Evolutionary conservation across 257 asterid genomes (phyloP).

Genomic region (Capsicum pubescens): DNA sequence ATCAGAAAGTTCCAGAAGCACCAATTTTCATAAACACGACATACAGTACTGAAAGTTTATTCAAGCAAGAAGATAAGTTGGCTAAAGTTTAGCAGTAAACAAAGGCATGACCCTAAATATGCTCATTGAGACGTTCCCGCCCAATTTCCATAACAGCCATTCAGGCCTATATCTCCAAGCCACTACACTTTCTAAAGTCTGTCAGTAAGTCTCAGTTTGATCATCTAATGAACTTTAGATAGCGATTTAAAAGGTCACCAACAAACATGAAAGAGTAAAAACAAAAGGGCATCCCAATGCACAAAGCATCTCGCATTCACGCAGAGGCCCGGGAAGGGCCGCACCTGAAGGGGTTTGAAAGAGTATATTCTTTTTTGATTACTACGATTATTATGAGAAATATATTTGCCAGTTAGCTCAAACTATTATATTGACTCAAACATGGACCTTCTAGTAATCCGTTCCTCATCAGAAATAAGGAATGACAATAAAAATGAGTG

Average conservation of each 20-base stretch:
- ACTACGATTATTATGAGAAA: constrained; percentile 8
- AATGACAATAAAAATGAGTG: neutral
- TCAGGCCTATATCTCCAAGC: neutral
- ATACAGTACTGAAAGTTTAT: neutral
- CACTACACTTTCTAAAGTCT: constrained; percentile 12
- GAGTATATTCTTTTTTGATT: neutral
- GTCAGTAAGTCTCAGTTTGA: neutral
- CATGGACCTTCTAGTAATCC: neutral
- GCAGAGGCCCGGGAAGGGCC: too few species aligned
- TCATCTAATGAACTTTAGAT: neutral
- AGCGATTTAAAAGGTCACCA: neutral
- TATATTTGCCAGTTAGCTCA: neutral
- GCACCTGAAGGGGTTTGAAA: neutral
- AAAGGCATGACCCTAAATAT: neutral
- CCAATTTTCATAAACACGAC: neutral
- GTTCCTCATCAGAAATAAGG: neutral
- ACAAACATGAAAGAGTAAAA: neutral
- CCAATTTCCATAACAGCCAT: neutral
- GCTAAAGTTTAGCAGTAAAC: neutral
- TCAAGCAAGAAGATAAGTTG: neutral
- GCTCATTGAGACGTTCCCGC: neutral
- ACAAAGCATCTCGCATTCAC: too few species aligned
- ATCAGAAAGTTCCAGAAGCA: neutral
- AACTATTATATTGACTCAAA: neutral
- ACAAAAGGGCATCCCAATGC: too few species aligned